Percentiles rank a stretch among this genome's conserved stretches.
Evolutionary conservation across 83 land plant genomes (phyloP).

Genomic region (Diphasiastrum complanatum): DNA sequence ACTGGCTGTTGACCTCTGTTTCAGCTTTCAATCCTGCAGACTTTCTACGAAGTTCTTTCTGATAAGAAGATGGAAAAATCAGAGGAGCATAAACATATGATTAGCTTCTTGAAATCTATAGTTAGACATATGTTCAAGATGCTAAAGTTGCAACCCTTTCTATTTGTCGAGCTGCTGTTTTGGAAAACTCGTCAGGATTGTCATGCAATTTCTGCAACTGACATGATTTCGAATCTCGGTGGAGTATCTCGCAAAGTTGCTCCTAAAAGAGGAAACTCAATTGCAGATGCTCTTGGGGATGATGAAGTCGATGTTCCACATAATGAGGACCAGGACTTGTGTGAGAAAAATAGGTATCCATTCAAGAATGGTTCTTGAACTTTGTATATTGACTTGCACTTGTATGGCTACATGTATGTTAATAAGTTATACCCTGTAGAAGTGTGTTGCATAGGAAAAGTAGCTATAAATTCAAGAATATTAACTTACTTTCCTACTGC

Average conservation of each 20-base stretch:
- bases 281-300: constrained; percentile 89
- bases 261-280: constrained; percentile 13
- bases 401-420: no score
- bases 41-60: constrained; percentile 62
- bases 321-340: background rate
- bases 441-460: no score
- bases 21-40: constrained; percentile 75
- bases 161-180: constrained; percentile 84
- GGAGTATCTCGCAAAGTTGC: constrained; percentile 14
- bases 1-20: background rate
- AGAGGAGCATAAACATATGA: constrained; percentile 55
- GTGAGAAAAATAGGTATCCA: constrained; percentile 20
- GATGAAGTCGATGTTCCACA: constrained; percentile 68
- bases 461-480: no score
- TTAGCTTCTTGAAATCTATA: constrained; percentile 55
- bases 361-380: background rate
- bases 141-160: constrained; percentile 69
- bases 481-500: no score
- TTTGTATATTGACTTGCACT: no score
- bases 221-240: constrained; percentile 36
- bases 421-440: no score
- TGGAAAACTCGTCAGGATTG: constrained; percentile 86
- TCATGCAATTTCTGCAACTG: constrained; percentile 53
- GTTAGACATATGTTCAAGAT: constrained; percentile 58
- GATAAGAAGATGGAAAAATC: constrained; percentile 48